A percentile compares a stretch with the other conserved stretches of the same genome.
These are phyloP conservation scores for Eucalyptus erythrocorys DNA, from an alignment of 345 rosid species.

Conservation along the genomic window DNA sequence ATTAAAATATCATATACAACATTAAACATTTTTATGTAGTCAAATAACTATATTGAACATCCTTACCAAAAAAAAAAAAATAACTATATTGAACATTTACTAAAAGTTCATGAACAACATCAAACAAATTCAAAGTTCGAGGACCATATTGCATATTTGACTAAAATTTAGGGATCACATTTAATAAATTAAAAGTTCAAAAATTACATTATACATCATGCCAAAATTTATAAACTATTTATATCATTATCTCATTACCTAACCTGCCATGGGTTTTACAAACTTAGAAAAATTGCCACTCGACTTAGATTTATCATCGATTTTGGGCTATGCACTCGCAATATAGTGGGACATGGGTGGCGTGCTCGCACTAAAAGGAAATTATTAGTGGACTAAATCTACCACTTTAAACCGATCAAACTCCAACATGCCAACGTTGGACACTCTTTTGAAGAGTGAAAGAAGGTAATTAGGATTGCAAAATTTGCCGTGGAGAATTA, in stretches of 20 bases:
- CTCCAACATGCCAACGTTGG: background rate
- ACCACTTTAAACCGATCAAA: background rate
- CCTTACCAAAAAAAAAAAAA: too few relatives aligned
- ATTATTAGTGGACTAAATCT: background rate
- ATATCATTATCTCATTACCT: background rate
- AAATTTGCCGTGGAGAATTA: background rate
- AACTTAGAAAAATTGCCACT: background rate
- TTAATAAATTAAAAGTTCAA: too few relatives aligned
- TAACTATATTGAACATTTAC: too few relatives aligned
- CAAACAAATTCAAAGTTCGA: fast-evolving
- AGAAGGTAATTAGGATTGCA: background rate
- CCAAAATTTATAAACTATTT: too few relatives aligned
- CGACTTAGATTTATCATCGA: background rate
- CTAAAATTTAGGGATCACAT: too few relatives aligned
- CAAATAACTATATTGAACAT: too few relatives aligned
- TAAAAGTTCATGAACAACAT: too few relatives aligned
- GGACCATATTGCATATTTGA: fast-evolving
- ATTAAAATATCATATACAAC: too few relatives aligned
- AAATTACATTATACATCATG: too few relatives aligned
- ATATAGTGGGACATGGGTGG: background rate
- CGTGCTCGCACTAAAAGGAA: background rate
- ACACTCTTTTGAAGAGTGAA: background rate
- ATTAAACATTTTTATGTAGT: too few relatives aligned
- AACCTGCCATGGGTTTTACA: background rate
- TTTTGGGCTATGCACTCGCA: background rate